Conservation (phyloP, 345 rosid genomes). For the Aquilaria malaccensis region DNA sequence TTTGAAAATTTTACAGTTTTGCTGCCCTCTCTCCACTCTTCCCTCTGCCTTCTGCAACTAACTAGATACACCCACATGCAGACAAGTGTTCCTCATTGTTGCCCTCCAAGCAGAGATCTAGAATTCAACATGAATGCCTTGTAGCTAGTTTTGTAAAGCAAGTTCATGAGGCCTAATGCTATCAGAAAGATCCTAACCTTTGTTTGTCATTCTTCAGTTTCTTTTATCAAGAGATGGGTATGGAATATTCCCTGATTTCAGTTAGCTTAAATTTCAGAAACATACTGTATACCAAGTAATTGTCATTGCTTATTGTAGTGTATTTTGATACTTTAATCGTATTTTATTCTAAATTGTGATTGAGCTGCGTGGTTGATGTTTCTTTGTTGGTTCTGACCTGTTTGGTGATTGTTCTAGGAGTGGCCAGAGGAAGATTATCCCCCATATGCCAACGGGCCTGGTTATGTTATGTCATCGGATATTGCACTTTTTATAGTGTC, state of each 20-base stretch:
- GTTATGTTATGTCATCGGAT: constrained; percentile 75
- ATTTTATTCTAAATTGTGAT: not conserved
- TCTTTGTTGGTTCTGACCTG: constrained; percentile 7
- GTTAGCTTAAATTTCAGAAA: too few relatives aligned
- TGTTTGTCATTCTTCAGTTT: not conserved
- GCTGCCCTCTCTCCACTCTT: too few relatives aligned
- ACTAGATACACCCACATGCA: too few relatives aligned
- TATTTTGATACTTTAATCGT: not conserved
- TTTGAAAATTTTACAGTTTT: too few relatives aligned
- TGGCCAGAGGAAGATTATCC: constrained; percentile 99
- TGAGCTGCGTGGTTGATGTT: not conserved
- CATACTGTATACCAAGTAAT: not conserved
- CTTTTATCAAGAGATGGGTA: not conserved
- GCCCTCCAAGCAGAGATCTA: too few relatives aligned
- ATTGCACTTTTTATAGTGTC: constrained; percentile 67
- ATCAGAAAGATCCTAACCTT: too few relatives aligned
- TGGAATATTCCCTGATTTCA: not conserved
- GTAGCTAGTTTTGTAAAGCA: too few relatives aligned
- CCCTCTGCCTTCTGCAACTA: too few relatives aligned
- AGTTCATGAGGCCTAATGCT: too few relatives aligned
- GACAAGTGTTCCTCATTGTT: too few relatives aligned
- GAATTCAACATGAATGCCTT: too few relatives aligned
- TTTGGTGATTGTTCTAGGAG: constrained; percentile 45
- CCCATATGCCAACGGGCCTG: constrained; percentile 95
- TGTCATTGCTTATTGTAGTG: not conserved